Evolutionary conservation across 257 asterid species (phyloP), one percentile per base, ranked within the genome.

Genomic region (Verbena officinalis): DNA sequence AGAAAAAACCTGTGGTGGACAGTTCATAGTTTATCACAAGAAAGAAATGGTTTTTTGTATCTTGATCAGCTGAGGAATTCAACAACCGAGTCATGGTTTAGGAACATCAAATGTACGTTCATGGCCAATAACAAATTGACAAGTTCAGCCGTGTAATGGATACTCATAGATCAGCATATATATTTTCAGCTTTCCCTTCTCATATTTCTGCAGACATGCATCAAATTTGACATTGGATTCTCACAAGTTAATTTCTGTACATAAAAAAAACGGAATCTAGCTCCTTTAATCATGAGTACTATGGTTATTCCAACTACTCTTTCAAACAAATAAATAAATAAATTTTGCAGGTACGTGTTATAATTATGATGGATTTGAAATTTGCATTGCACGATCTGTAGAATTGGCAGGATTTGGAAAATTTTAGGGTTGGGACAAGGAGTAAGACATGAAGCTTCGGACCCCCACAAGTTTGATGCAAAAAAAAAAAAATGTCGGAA

Each of bases 31-130:
- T 62, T 30, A 7, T 30, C 36, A 39, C 55, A 15, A 46, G 53
- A 5, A 9, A 24, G 11, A 55, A 19, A 7, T 11, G n/a, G n/a
- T n/a, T 2, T 8, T 10, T 8, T n/a, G n/a, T n/a, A n/a, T n/a
- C n/a, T n/a, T n/a, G n/a, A n/a, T 24, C 30, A 59, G 27, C n/a
- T 1, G 23, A n/a, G 23, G 11, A n/a, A 49, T 51, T 68, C 67
- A 59, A 59, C 61, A 59, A 49, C 67, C 38, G 34, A 34, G 60
- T 68, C 48, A 68, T 68, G 58, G 30, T 50, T n/a, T n/a, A n/a
- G n/a, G n/a, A n/a, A n/a, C n/a, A n/a, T n/a, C n/a, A n/a, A n/a
- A n/a, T n/a, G n/a, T n/a, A n/a, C 20, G 39, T 49, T 33, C 55
- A 58, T 58, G n/a, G n/a, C 73, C 73, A 34, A 50, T 3, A 58